phyloP scores from a whole-genome alignment of 2,329 filamentous ascomycete species.

The Neonectria punicea region DNA sequence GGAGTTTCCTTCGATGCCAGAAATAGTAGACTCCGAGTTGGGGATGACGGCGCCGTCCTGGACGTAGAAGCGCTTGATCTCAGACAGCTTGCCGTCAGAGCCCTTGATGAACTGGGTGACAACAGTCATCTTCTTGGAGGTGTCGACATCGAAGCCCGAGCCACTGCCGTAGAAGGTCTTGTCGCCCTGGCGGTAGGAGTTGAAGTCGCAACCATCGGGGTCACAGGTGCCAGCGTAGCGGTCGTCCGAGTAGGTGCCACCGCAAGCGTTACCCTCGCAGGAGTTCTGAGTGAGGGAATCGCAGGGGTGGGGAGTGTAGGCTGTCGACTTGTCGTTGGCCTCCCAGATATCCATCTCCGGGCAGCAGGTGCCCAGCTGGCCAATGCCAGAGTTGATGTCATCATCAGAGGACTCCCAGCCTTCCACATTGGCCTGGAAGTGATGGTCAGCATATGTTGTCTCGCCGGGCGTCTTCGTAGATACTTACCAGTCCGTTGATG shows the following conservation, averaged over 20 bases:
- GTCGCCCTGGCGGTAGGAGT: conserved; percentile 74
- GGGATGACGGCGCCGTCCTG: conserved; percentile 69
- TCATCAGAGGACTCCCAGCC: conserved; percentile 61
- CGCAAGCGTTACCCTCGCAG: conserved; percentile 63
- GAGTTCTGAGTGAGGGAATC: conserved; percentile 58
- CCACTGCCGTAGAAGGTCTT: conserved; percentile 69
- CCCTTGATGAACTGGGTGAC: conserved; percentile 70
- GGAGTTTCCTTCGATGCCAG: conserved; percentile 53
- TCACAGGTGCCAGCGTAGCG: conserved; percentile 74
- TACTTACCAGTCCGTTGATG: conserved; percentile 61
- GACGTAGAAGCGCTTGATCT: conserved; percentile 74
- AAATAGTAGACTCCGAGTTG: conserved; percentile 59
- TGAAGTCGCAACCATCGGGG: conserved; percentile 77
- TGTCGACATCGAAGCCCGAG: conserved; percentile 66
- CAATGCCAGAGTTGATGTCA: conserved; percentile 66
- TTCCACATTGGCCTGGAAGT: conserved; percentile 60
- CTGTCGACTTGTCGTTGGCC: conserved; percentile 72
- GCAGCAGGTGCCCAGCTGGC: conserved; percentile 66
- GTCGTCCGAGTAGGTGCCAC: conserved; percentile 61
- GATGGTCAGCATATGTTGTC: background rate
- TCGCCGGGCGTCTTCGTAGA: conserved; percentile 32
- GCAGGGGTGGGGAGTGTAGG: conserved; percentile 75
- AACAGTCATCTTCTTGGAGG: conserved; percentile 69
- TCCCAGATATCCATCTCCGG: conserved; percentile 73
- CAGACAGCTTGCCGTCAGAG: conserved; percentile 62